Base-by-base conservation (phyloP, 108 stramenopile species). In the Phaeodactylum tricornutum region DNA sequence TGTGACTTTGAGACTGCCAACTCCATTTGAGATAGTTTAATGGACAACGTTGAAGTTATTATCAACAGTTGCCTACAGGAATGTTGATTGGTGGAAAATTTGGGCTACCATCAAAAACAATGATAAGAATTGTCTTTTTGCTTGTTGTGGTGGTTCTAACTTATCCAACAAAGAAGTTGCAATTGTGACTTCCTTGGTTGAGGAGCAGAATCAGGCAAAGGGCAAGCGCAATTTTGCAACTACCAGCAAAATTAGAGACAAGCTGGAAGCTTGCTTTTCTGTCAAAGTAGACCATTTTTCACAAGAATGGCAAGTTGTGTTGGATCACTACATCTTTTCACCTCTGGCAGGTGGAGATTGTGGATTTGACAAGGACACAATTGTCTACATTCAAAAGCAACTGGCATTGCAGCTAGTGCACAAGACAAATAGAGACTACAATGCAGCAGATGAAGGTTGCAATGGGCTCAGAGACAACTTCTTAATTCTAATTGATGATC, bases 1-100 rank as follows among this genome's bases (percentile, higher is more conserved):
- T 47, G 83, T 3, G 61, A 76, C 32, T 84, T 61, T 52, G 58
- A 68, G 11, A 35, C 29, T 6, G 83, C 78, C n/a, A 78, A 84
- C 53, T 41, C 29, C 19, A 71, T 83, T 22, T 67, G 68, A 8
- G 58, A 63, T n/a, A 62, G 67, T 28, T 54, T 83, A 12, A 34
- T 29, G 1, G 61, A 64, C 3, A 19, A 45, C 4, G 64, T 46
- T 43, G 62, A 75, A 37, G 68, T 83, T 12, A 27, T 45, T 9
- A 60, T 83, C 27, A 53, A 83, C 42, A 77, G 78, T 38, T 65
- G 68, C 25, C 34, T 45, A 3, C 45, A 43, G 24, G 43, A 50
- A 19, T 83, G 81, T 50, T 44, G 16, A 55, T 73, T 17, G 75
- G 68, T 9, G 71, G 67, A 20, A 58, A 61, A 25, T 74, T 79